These are phyloP conservation scores for Aspergillus tanneri DNA, from an alignment of 2,329 filamentous ascomycete species.

Conservation along the genomic window DNA sequence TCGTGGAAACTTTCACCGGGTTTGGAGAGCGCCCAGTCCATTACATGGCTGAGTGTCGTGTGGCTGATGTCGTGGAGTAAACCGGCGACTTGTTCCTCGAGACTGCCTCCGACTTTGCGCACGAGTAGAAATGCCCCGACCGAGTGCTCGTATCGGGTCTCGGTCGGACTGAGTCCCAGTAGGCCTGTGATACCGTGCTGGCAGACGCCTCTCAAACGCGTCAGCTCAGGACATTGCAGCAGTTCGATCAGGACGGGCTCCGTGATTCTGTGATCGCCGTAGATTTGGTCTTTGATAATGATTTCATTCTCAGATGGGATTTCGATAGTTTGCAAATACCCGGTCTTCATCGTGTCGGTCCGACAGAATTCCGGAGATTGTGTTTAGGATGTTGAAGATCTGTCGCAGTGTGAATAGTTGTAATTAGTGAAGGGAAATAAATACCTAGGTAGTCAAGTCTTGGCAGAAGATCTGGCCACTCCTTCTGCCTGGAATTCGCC, in stretches of 20 bases:
- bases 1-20: constrained; percentile 43
- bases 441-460: too few species aligned
- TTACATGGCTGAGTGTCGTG: constrained; percentile 43
- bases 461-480: too few species aligned
- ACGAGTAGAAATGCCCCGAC: constrained; percentile 43
- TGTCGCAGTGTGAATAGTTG: too few species aligned
- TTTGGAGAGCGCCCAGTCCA: constrained; percentile 40
- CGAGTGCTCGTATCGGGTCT: constrained; percentile 44
- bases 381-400: too few species aligned
- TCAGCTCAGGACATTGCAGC: constrained; percentile 33
- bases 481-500: too few species aligned
- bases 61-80: constrained; percentile 44
- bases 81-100: constrained; percentile 42
- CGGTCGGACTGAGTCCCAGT: constrained; percentile 33
- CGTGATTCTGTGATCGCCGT: constrained; percentile 34
- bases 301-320: constrained; percentile 15
- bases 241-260: constrained; percentile 42
- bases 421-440: too few species aligned
- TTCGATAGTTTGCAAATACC: constrained; percentile 22
- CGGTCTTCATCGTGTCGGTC: too few species aligned
- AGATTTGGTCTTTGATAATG: constrained; percentile 36
- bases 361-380: too few species aligned
- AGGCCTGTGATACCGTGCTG: constrained; percentile 42
- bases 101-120: constrained; percentile 33
- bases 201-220: constrained; percentile 36